Base-by-base conservation (phyloP, 768 basidiomycete species). In the Serendipita sp. region DNA sequence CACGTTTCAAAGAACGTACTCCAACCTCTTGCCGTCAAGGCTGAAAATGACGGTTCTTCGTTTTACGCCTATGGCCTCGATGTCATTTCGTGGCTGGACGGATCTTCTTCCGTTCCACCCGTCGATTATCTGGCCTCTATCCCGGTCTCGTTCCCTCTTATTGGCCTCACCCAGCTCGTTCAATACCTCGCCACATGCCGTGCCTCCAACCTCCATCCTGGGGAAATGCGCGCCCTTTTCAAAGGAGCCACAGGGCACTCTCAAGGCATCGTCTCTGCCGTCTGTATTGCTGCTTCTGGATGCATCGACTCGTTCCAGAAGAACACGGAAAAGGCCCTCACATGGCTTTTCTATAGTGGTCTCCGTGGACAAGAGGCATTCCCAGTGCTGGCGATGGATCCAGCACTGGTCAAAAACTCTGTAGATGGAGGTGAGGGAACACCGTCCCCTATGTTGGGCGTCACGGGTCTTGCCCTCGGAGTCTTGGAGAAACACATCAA, bases 161-260 rank as follows among this genome's bases (percentile, higher is more conserved):
- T 99, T 72, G 95, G 94, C 53, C 81, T 98, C 64, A 95, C 94
- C 0, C 96, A 98, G 73, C 87, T 98, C 72, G 82, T 86, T 5
- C 96, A 98, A 72, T 99, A 96, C 74, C 80, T 96, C 67, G 78
- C 88, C 53, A 81, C 86, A 3, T 88, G 87, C 72, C 85, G 84
- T 63, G 85, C 90, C 64, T 78, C 85, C 24, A 83, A 84, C 65
- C 75, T 91, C 47, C 84, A 83, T 5, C 92, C 92, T 0, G 89
- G 85, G 7, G 83, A 94, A 70, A 80, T 96, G 73, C 84, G 89
- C 45, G 75, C 79, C 53, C 81, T 81, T 53, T 80, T 98, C 64
- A 78, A 83, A 8, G 95, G 95, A 38, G 84, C 93, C 2, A 98
- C 96, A 15, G 96, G 96, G 37, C 96, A 99, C 76, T 97, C 94